Evolutionary conservation across 495 filamentous ascomycete genomes (phyloP), one percentile per base, ranked within the genome.

Genomic region (Aspergillus nidulans): DNA sequence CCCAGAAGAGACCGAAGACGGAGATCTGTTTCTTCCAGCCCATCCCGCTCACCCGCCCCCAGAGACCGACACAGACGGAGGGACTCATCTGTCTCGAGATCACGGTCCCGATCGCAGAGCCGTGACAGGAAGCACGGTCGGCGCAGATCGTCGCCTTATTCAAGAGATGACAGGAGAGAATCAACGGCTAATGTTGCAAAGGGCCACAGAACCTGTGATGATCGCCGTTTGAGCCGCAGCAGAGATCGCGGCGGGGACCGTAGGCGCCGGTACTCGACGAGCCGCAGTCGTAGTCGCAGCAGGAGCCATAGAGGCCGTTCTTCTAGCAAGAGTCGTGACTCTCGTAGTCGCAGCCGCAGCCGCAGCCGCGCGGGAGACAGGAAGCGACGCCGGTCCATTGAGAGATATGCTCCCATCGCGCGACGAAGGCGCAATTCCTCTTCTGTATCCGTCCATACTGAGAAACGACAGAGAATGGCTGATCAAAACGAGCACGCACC

Each of bases 391-490:
- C 75, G 76, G 28, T 82, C 81, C 6, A 60, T 81, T 49, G 58
- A 80, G 64, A 66, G 78, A 75, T 78, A 79, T 70, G 70, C 73
- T 49, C 78, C 81, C n/a, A 64, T 64, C 15, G 67, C 60, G n/a
- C 74, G 72, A 45, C 72, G 71, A 60, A 65, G 74, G 60, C 77
- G 74, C 61, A 77, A 76, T 56, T 71, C 77, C 57, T 77, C 76
- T 59, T 77, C 77, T 56, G 72, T 74, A 63, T 80, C 81, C 69
- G 73, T 71, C 62, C 68, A 73, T 57, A 71, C 62, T 68, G 71
- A 77, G 20, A 78, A 78, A 53, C 70, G 75, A 63, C 79, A 68
- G 62, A 77, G 71, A 59, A 68, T 67, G 62, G 80, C 85, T 88
- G 85, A 88, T 84, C 74, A 74, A 77, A 77, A 64, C 24, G 65